Percentiles rank a stretch among this genome's conserved stretches.
Evolutionary conservation across 345 rosid genomes (phyloP).

Genomic region (Salix viminalis): DNA sequence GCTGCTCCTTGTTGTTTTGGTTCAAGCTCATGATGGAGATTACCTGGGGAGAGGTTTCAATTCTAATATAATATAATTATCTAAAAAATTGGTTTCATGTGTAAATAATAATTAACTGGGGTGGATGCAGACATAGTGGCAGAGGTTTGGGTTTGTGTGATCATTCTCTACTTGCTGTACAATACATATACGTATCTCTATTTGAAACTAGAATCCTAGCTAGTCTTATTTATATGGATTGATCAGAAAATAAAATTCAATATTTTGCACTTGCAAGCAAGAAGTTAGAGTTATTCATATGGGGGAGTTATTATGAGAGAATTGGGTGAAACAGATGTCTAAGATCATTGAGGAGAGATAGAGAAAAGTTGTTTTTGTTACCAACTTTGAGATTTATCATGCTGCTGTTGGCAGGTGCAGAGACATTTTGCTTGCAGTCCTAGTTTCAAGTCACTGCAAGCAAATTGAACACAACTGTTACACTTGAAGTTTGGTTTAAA

Average conservation of each 20-base stretch:
- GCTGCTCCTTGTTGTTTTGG: neutral
- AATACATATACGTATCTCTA: neutral
- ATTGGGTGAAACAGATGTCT: neutral
- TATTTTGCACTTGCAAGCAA: neutral
- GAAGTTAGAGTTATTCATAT: neutral
- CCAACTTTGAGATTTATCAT: neutral
- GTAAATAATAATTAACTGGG: neutral
- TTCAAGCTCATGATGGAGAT: neutral
- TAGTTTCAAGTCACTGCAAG: slow-evolving; percentile 74
- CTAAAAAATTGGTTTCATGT: neutral
- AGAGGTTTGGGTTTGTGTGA: neutral
- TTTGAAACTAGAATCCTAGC: neutral
- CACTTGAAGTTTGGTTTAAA: neutral
- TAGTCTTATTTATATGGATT: neutral
- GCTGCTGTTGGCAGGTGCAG: slow-evolving; percentile 30
- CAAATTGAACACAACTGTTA: neutral
- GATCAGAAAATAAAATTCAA: neutral
- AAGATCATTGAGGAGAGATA: neutral
- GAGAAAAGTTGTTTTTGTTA: neutral
- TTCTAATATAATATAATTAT: neutral
- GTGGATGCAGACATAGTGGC: neutral
- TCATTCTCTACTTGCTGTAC: neutral
- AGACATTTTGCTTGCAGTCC: slow-evolving; percentile 47
- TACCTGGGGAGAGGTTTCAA: neutral
- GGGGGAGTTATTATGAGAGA: neutral